A percentile compares a stretch with the other conserved stretches of the same genome.
phyloP scores from a whole-genome alignment of 1,284 basidiomycete species.

The Lentinula novae-zelandiae region DNA sequence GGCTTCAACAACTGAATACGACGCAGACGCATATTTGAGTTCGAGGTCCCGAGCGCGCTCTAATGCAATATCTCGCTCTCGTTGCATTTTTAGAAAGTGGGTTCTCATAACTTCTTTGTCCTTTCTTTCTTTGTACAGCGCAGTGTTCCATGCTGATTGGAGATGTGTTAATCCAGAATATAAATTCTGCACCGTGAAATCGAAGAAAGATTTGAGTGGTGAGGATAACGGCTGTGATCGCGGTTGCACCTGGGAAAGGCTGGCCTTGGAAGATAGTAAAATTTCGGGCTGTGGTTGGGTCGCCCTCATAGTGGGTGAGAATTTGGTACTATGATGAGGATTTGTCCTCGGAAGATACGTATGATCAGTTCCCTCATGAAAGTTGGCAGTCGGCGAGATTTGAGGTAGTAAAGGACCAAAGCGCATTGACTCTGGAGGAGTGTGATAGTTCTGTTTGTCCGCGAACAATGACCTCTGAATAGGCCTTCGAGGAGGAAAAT shows the following conservation, averaged over 20 bases:
- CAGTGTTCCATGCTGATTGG: slow-evolving; percentile 5
- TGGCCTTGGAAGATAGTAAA: background rate
- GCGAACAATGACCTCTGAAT: slow-evolving; percentile 6
- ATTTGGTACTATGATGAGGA: background rate
- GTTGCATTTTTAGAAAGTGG: slow-evolving; percentile 10
- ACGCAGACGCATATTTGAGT: background rate
- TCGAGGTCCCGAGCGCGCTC: slow-evolving; percentile 4
- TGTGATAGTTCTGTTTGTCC: background rate
- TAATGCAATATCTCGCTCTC: slow-evolving; percentile 10
- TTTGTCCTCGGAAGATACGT: background rate
- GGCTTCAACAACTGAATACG: background rate
- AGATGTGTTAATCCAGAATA: slow-evolving; percentile 9
- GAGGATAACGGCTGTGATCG: background rate
- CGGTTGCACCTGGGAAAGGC: background rate
- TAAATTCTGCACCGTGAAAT: background rate
- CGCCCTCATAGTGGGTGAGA: background rate
- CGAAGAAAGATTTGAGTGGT: background rate
- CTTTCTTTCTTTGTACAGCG: slow-evolving; percentile 8
- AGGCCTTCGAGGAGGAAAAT: slow-evolving; percentile 2
- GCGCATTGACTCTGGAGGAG: background rate
- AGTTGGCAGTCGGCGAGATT: background rate
- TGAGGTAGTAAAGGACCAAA: background rate
- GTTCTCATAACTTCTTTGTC: slow-evolving; percentile 10
- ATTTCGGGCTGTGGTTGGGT: background rate
- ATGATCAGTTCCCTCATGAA: background rate